These are phyloP conservation scores for Hericium erinaceus DNA, from an alignment of 768 basidiomycete species.

Conservation along the genomic window DNA sequence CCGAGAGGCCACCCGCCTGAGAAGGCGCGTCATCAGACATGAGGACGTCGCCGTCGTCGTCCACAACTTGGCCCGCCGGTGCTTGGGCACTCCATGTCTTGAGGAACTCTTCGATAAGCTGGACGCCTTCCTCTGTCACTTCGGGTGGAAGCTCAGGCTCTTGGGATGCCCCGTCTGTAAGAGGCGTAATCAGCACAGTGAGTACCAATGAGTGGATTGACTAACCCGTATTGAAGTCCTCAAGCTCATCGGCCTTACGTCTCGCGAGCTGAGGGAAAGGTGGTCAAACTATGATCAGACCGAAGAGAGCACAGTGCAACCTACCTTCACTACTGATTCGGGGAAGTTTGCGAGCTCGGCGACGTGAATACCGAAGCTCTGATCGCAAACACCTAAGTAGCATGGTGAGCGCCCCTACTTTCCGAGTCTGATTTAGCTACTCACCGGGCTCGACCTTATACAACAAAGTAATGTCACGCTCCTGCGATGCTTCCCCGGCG, in stretches of 20 bases:
- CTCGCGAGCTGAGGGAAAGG: conserved; percentile 59
- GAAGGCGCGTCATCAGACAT: conserved; percentile 35
- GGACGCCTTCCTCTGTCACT: conserved; percentile 69
- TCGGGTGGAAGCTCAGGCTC: conserved; percentile 42
- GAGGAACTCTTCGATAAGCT: conserved; percentile 74
- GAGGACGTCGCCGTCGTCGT: conserved; percentile 33
- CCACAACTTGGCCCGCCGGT: conserved; percentile 20
- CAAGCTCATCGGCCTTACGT: conserved; percentile 84
- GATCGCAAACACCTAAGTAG: conserved; percentile 74
- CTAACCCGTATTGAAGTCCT: conserved; percentile 63
- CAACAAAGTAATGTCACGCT: conserved; percentile 72
- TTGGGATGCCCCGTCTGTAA: conserved; percentile 12
- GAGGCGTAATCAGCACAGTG: background rate
- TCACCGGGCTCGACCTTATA: conserved; percentile 74
- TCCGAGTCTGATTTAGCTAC: conserved; percentile 11
- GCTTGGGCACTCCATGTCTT: conserved; percentile 45
- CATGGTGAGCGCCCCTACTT: background rate
- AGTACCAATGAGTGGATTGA: background rate
- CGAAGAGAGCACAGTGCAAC: conserved; percentile 5
- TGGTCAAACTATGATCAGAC: background rate
- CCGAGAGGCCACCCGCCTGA: conserved; percentile 2
- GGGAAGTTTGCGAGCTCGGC: conserved; percentile 98
- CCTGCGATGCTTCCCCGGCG: conserved; percentile 32
- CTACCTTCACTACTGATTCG: conserved; percentile 80
- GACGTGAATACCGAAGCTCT: conserved; percentile 98